phyloP scores from a whole-genome alignment of 495 filamentous ascomycete species.

The Xylaria curta region DNA sequence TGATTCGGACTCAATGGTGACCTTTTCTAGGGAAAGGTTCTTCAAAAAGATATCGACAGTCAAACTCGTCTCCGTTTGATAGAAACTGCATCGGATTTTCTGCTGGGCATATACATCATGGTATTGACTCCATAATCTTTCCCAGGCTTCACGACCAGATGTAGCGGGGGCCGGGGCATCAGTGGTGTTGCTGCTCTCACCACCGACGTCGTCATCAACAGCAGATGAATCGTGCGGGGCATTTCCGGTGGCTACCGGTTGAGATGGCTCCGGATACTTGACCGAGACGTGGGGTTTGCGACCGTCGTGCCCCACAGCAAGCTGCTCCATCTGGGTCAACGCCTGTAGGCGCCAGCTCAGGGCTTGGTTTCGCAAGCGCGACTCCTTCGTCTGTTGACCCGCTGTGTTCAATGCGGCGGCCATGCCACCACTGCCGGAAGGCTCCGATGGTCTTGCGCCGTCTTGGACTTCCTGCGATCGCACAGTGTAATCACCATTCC shows the following conservation, averaged over 20 bases:
- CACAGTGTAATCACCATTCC: constrained; percentile 47
- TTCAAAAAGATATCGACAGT: constrained; percentile 49
- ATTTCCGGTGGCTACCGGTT: constrained; percentile 30
- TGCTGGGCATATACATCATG: constrained; percentile 23
- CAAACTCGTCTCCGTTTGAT: constrained; percentile 46
- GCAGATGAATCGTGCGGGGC: constrained; percentile 41
- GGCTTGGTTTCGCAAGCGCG: constrained; percentile 35
- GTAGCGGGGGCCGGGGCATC: not conserved
- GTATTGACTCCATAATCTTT: constrained; percentile 33
- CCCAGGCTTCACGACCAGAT: constrained; percentile 14
- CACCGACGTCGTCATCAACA: constrained; percentile 34
- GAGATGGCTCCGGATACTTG: constrained; percentile 65
- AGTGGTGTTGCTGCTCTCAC: constrained; percentile 29
- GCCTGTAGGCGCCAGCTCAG: constrained; percentile 49
- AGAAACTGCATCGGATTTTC: constrained; percentile 41
- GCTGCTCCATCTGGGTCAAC: constrained; percentile 62
- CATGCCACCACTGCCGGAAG: constrained; percentile 34
- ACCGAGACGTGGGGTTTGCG: constrained; percentile 64
- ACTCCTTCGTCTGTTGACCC: constrained; percentile 16
- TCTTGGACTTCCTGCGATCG: constrained; percentile 37
- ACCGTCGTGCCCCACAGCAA: constrained; percentile 66
- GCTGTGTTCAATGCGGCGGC: constrained; percentile 24
- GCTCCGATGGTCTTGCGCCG: constrained; percentile 27
- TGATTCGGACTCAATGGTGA: constrained; percentile 38
- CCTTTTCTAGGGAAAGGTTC: constrained; percentile 42